Base-by-base conservation (phyloP, 169 alveolate genomes). In the Hepatocystis sp. region DNA sequence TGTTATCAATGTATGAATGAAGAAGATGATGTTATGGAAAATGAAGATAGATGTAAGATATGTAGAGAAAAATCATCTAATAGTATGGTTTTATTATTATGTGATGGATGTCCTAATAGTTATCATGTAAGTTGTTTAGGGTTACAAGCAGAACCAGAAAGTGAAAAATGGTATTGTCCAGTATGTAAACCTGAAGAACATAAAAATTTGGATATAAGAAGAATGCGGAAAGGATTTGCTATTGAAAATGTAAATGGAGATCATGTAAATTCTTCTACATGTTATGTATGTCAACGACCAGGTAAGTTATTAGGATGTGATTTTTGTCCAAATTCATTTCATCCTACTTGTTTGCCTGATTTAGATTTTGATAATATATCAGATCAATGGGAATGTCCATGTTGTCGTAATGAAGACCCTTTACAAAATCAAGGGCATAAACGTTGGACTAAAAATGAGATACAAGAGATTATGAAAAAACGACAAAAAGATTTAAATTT, bases 81-180 rank as follows among this genome's bases (percentile, higher is more conserved):
- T n/a, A n/a, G n/a, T 11, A 90, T 92, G 34, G 66, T 93, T 32
- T 86, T 95, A 68, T 91, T 95, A 40, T 84, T 94, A 81, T 95
- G 98, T 46, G 98, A 95, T 84, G 98, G 98, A 46, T 95, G 98
- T n/a, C 97, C 97, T 4, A 94, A 95, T 90, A 91, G 96, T 53
- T 94, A 94, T 52, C 98, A 95, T 84, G 90, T 93, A 23, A 85
- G 93, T 11, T 95, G 98, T 81, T 86, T 95, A 52, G 94, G 95
- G 8, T 90, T 94, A 32, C 93, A 71, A 13, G 95, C 93, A 25
- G 97, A 93, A 47, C 97, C 97, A 0, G 97, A 93, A 47, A 85
- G 92, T 0, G 97, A 94, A 66, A 94, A 92, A 85, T 95, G 97
- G 97, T 94, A 86, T 47, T 95, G 97, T 67, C 97, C 97, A 11